Evolutionary conservation across 139 green algal genomes (phyloP).

Genomic region (Zygnema cylindricum): DNA sequence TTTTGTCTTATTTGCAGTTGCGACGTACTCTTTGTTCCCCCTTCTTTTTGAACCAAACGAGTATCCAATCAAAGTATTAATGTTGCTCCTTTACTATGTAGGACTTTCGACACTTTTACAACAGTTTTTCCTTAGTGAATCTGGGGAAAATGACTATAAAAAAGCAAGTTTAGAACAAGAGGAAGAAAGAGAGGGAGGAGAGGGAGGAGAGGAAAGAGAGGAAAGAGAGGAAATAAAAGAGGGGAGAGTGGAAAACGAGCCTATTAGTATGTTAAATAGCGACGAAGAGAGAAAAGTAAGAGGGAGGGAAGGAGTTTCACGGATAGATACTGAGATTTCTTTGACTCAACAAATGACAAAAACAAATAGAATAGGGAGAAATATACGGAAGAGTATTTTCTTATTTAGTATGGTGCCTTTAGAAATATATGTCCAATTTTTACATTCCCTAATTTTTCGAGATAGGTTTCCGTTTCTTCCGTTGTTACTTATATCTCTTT

Average conservation of each 20-base stretch:
- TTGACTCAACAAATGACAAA: too few species aligned
- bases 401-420: constrained; percentile 71
- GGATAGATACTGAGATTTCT: too few species aligned
- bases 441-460: constrained; percentile 67
- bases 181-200: not conserved
- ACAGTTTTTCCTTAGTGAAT: not conserved
- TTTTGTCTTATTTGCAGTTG: constrained; percentile 42
- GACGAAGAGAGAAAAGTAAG: not conserved
- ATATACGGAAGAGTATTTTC: constrained; percentile 19
- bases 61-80: constrained; percentile 79
- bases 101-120: not conserved
- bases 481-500: constrained; percentile 73
- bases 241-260: too few species aligned
- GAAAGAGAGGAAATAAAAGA: not conserved
- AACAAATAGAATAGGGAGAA: not conserved
- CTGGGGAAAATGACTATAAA: not conserved
- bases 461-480: constrained; percentile 82
- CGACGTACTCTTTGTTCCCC: constrained; percentile 78
- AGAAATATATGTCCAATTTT: constrained; percentile 71
- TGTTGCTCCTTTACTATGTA: constrained; percentile 28
- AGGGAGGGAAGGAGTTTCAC: not conserved
- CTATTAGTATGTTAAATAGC: too few species aligned
- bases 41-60: constrained; percentile 81
- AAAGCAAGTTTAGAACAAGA: not conserved
- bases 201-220: not conserved